Percentiles rank a stretch among this genome's conserved stretches.
Evolutionary conservation across 1,284 basidiomycete species (phyloP).

Genomic region (Cryptococcus deneoformans): DNA sequence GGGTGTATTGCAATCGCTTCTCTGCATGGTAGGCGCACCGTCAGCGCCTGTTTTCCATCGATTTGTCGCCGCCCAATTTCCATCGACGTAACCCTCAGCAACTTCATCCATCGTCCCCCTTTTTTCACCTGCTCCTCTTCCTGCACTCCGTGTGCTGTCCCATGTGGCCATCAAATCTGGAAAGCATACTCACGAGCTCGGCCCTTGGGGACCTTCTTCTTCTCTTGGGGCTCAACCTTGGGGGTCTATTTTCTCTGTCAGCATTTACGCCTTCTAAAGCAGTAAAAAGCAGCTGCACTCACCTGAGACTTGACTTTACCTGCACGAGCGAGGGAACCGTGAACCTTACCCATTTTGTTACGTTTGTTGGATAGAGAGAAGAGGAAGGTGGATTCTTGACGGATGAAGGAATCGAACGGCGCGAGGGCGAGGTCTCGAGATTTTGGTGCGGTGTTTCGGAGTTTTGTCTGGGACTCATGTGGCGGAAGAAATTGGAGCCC

Average conservation of each 20-base stretch:
- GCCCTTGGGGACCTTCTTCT: slow-evolving; percentile 94
- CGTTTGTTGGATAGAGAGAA: slow-evolving; percentile 9
- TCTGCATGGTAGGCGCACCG: slow-evolving; percentile 44
- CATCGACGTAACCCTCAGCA: neutral
- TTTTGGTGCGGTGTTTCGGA: slow-evolving; percentile 1
- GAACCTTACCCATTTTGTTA: slow-evolving; percentile 65
- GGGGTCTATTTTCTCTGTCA: slow-evolving; percentile 56
- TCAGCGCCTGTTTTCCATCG: slow-evolving; percentile 12
- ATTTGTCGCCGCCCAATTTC: neutral
- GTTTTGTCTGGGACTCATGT: neutral
- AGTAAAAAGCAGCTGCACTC: slow-evolving; percentile 15
- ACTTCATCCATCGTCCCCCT: neutral
- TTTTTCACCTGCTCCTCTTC: neutral
- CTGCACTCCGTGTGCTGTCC: neutral
- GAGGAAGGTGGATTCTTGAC: neutral
- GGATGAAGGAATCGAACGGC: neutral
- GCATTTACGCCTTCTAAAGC: neutral
- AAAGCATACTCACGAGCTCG: slow-evolving; percentile 62
- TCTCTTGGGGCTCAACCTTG: slow-evolving; percentile 96
- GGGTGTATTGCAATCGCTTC: slow-evolving; percentile 83
- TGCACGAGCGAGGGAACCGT: slow-evolving; percentile 99
- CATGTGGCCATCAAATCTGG: no score
- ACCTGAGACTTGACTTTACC: slow-evolving; percentile 97
- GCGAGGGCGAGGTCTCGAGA: neutral
- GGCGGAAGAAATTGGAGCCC: neutral